Base-by-base conservation (phyloP, 345 rosid genomes). In the Arabis alpina region DNA sequence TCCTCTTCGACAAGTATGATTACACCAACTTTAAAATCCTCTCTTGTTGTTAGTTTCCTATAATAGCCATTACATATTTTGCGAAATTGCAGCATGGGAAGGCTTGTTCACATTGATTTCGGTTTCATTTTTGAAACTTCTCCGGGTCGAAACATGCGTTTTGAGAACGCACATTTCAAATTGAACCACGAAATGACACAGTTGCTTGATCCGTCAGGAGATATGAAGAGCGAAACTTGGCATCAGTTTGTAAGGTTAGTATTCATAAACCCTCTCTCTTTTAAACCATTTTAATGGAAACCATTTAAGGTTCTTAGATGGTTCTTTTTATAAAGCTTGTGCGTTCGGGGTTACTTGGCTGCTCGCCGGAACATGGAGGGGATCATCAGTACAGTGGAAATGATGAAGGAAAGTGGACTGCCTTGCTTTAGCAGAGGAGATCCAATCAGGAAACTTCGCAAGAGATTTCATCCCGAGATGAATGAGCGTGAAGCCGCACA, bases 111-210 rank as follows among this genome's bases (percentile, higher is more conserved):
- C 70, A 88, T 90, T 48, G 96, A 92, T 80, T 92, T 92, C 54
- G 96, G 98, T 68, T 92, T 92, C 80, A 90, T 85, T 69, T 80
- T 92, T 66, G 98, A 87, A 78, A 92, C 80, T 14, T 92, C 96
- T 2, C 91, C 96, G 6, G 96, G 98, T 71, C 83, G 88, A 55
- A 90, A 92, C 75, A 88, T 90, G 92, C 84, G 92, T 25, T 90
- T 92, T 25, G 96, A 92, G 80, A 92, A 85, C 49, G 98, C 96
- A 15, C 90, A 92, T 78, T 90, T 92, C 82, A 92, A 92, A 79
- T 79, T 90, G 81, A 92, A 95, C 80, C 96, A 92, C 45, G 98
- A 92, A 77, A 90, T 90, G 98, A 90, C 98, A 27, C 98, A 92
- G 54, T 75, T 92, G 57, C 80, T 88, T 9, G 96, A 92, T 55